Percentiles rank a stretch among this genome's conserved stretches.
These are phyloP conservation scores for Massarina eburnea DNA, from an alignment of 2,329 filamentous ascomycete species.

Conservation along the genomic window DNA sequence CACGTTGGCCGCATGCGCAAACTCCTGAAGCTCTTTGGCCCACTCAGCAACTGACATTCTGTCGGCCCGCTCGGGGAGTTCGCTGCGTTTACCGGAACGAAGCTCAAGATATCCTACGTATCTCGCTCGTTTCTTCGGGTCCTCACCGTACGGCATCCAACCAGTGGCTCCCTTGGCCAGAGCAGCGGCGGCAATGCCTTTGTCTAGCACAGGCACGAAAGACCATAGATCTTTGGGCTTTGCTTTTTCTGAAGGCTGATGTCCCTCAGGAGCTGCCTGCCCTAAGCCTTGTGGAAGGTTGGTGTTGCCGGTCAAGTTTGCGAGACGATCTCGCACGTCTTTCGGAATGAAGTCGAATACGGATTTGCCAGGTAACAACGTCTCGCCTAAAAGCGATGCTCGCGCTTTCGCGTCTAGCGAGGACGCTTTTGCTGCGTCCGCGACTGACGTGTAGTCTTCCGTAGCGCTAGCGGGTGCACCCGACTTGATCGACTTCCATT, in stretches of 20 bases:
- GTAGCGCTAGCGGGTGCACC: constrained; percentile 30
- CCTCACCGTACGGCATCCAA: constrained; percentile 82
- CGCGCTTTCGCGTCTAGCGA: constrained; percentile 74
- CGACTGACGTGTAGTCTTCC: constrained; percentile 60
- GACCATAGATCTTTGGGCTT: constrained; percentile 57
- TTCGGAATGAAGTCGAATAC: constrained; percentile 91
- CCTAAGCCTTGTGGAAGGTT: constrained; percentile 77
- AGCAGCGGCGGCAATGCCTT: constrained; percentile 48
- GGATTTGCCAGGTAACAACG: constrained; percentile 82
- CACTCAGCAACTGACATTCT: constrained; percentile 69
- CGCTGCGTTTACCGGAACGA: constrained; percentile 61
- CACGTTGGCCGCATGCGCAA: constrained; percentile 71
- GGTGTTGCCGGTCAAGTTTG: constrained; percentile 69
- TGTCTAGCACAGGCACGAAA: constrained; percentile 48
- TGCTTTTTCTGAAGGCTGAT: constrained; percentile 64
- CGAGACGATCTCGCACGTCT: constrained; percentile 75
- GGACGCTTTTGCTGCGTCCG: constrained; percentile 77
- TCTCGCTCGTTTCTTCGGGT: constrained; percentile 74
- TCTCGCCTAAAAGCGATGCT: constrained; percentile 79
- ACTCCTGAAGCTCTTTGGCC: constrained; percentile 77
- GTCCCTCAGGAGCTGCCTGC: constrained; percentile 69
- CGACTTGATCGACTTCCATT: constrained; percentile 66
- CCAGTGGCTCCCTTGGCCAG: constrained; percentile 57
- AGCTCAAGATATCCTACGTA: constrained; percentile 82
- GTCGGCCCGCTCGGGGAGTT: constrained; percentile 58